Base-by-base conservation (phyloP, 1,284 basidiomycete species). In the Ganoderma lucidum region DNA sequence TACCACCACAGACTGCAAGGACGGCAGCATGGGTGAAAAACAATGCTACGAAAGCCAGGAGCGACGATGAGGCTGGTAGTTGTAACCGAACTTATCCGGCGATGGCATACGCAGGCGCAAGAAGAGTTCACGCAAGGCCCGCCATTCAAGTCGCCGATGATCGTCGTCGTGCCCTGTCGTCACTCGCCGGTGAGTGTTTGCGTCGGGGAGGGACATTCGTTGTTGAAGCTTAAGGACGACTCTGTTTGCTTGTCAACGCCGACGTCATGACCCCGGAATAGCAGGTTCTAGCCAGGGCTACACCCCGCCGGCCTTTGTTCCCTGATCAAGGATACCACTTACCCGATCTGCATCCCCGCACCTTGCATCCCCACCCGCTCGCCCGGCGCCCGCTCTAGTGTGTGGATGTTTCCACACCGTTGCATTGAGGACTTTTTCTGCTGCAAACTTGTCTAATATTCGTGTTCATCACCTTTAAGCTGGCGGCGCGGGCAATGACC, bases 341-440 rank as follows among this genome's bases (percentile, higher is more conserved):
- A n/a, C 63, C 63, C 66, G 62, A 67, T 63, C 53, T 23, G 23
- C 55, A 6, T 35, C 66, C 39, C 66, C 62, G 63, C 62, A 67
- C 63, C 66, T 14, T 56, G 23, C 55, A 6, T 35, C 66, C 39
- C 66, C 62, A 67, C 62, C 63, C 63, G 62, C 8, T 56, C n/a
- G 35, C 32, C 56, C 14, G 23, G 23, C 15, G 23, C 35, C 19
- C 35, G 19, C 56, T 37, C 56, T n/a, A 39, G 56, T 1, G 12
- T 37, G 19, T 58, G 32, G 35, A 3, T 59, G 35, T 35, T 59
- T 59, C 56, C 35, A 59, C n/a, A n/a, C n/a, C 19, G 35, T 32
- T 6, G 30, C 53, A 23, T 32, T 56, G 6, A 3, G 30, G 14
- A 30, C 51, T 53, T 55, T 17, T 9, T 32, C 30, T 32, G 30